Base-by-base conservation (phyloP, 164 flowering plant species). In the Aristolochia contorta region DNA sequence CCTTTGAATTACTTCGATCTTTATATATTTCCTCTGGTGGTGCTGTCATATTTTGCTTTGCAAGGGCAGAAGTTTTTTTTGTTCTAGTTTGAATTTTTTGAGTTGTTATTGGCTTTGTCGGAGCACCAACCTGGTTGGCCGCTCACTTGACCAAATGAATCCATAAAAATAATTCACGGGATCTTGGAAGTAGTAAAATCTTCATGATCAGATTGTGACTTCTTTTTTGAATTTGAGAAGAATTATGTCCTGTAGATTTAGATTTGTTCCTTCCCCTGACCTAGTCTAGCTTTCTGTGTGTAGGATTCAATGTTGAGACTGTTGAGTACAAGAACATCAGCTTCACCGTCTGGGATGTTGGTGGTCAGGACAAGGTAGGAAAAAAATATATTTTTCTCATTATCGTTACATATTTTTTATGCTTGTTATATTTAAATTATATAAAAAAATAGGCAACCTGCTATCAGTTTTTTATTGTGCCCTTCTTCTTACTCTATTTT, bases 341-440 rank as follows among this genome's bases (percentile, higher is more conserved):
- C 80, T 84, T 84, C 73, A 84, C 89, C 16, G 89, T 86, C 6
- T 84, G 87, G 89, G 89, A 86, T 80, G 89, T 84, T 52, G 89
- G 92, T 27, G 89, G 89, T 67, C 87, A 84, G 65, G 89, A 84
- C 74, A 86, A 84, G 84, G 92, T 84, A 72, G n/a, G 43, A 43
- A 32, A 53, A 32, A 53, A 50, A 50, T n/a, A 1, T 50, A 7
- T 8, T 50, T 50, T 19, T 2, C 25, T 53, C 43, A 37, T 10
- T 0, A 37, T 37, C 43, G 7, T 3, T 1, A 37, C 43, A 37
- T 8, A 32, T 52, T 52, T 22, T 5, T 52, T n/a, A 14, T 16
- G 16, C 27, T 53, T 18, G 12, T 37, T 7, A 37, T 37, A 10
- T 37, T 37, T 37, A 10, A 37, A 37, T 37, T 37, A 37, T 37